phyloP scores from a whole-genome alignment of 345 rosid genomes.

The Aquilaria sinensis region DNA sequence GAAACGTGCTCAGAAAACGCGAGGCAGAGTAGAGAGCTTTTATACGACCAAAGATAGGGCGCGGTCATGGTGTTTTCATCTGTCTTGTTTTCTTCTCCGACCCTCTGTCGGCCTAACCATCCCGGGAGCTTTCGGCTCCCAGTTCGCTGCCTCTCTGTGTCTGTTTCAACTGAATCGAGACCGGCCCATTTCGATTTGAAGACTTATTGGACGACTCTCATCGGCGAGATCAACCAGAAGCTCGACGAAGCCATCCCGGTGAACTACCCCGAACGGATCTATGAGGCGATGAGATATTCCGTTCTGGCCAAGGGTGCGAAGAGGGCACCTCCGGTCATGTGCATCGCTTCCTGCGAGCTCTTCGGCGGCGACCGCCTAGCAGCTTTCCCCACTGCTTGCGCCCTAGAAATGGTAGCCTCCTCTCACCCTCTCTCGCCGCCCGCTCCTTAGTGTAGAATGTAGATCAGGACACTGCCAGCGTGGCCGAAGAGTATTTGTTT shows the following conservation, averaged over 20 bases:
- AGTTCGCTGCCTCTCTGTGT: slow-evolving; percentile 34
- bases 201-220: slow-evolving; percentile 73
- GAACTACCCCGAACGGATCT: slow-evolving; percentile 62
- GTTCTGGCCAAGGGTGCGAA: slow-evolving; percentile 77
- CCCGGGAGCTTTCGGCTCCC: slow-evolving; percentile 9
- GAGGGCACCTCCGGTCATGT: slow-evolving; percentile 95
- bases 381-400: slow-evolving; percentile 95
- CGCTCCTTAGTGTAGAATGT: not conserved
- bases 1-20: too few species aligned
- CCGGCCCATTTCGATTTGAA: slow-evolving; percentile 59
- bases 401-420: slow-evolving; percentile 80
- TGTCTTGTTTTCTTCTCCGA: slow-evolving; percentile 20
- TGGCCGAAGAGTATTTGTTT: too few species aligned
- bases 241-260: slow-evolving; percentile 73
- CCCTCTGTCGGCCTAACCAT: slow-evolving; percentile 19
- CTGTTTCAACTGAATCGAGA: slow-evolving; percentile 21
- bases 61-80: slow-evolving; percentile 29
- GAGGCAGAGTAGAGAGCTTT: too few species aligned
- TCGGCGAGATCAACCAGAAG: slow-evolving; percentile 57
- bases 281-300: slow-evolving; percentile 95
- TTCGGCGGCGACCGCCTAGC: slow-evolving; percentile 73
- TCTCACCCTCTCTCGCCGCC: not conserved
- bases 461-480: too few species aligned
- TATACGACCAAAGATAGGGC: too few species aligned
- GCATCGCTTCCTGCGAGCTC: slow-evolving; percentile 87